Percentiles rank a stretch among this genome's conserved stretches.
Conservation (phyloP, 768 basidiomycete genomes). For the Tricholoma bakamatsutake region DNA sequence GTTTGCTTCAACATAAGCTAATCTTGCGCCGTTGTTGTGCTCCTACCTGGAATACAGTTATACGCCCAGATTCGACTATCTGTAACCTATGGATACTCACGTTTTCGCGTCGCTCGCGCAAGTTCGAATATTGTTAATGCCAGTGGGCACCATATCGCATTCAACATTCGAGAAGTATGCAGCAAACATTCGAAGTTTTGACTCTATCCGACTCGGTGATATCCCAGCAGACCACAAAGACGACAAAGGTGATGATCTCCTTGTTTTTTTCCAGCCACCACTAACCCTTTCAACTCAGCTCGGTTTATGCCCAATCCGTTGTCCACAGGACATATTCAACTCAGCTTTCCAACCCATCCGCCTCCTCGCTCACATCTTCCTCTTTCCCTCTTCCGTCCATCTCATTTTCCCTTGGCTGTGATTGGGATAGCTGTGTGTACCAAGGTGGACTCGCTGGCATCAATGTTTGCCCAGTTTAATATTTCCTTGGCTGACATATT, state of each 20-base stretch:
- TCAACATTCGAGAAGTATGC: constrained; percentile 71
- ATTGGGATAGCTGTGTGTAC: constrained; percentile 80
- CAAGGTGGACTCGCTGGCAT: constrained; percentile 43
- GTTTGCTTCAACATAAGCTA: no score
- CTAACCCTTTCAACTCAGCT: constrained; percentile 37
- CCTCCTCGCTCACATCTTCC: constrained; percentile 61
- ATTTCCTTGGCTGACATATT: constrained; percentile 59
- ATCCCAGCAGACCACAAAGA: constrained; percentile 77
- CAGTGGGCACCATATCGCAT: constrained; percentile 71
- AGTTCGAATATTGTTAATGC: constrained; percentile 78
- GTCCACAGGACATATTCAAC: constrained; percentile 75
- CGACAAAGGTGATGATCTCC: constrained; percentile 51
- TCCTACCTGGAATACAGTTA: not conserved
- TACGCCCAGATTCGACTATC: not conserved
- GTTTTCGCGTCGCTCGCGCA: constrained; percentile 82
- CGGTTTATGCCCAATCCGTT: constrained; percentile 78
- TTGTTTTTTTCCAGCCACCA: constrained; percentile 7
- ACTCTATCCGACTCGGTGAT: constrained; percentile 71
- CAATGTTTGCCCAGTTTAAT: constrained; percentile 62
- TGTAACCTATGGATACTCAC: constrained; percentile 53
- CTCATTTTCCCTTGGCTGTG: constrained; percentile 80
- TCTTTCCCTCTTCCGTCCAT: constrained; percentile 70
- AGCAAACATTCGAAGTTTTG: constrained; percentile 66
- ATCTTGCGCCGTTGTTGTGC: not conserved
- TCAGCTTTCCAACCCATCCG: constrained; percentile 73